Percentiles rank a stretch among this genome's conserved stretches.
Evolutionary conservation across 2,329 filamentous ascomycete species (phyloP).

Genomic region (Penicillium sp.): DNA sequence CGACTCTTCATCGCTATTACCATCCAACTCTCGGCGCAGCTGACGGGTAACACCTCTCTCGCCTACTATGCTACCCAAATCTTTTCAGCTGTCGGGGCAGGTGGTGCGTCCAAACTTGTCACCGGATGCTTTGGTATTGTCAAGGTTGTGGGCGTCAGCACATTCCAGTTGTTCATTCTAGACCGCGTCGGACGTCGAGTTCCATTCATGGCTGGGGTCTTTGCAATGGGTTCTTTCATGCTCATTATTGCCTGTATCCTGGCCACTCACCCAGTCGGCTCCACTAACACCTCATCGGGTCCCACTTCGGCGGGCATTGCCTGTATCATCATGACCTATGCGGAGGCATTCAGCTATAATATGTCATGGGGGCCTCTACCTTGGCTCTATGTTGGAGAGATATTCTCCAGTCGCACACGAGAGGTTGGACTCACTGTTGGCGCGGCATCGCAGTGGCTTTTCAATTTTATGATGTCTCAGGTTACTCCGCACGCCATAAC

Average conservation of each 20-base stretch:
- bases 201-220: conserved; percentile 52
- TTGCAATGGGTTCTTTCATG: conserved; percentile 56
- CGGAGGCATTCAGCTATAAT: conserved; percentile 47
- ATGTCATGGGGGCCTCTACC: conserved; percentile 42
- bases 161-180: conserved; percentile 52
- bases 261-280: conserved; percentile 44
- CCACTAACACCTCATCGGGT: conserved; percentile 28
- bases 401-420: conserved; percentile 39
- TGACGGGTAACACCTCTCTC: conserved; percentile 54
- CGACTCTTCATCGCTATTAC: conserved; percentile 52
- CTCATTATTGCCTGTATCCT: conserved; percentile 54
- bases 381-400: conserved; percentile 41
- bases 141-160: conserved; percentile 51
- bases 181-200: conserved; percentile 52
- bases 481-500: conserved; percentile 44
- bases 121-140: conserved; percentile 57
- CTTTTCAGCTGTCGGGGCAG: conserved; percentile 53
- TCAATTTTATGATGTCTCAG: conserved; percentile 43
- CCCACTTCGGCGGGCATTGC: conserved; percentile 45
- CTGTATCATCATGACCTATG: conserved; percentile 54
- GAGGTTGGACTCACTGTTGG: conserved; percentile 38
- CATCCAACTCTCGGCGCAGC: conserved; percentile 52
- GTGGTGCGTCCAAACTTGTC: conserved; percentile 49
- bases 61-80: conserved; percentile 57
- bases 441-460: conserved; percentile 41